Base-by-base conservation (phyloP, 2,329 filamentous ascomycete genomes). In the Lachnellula cervina region DNA sequence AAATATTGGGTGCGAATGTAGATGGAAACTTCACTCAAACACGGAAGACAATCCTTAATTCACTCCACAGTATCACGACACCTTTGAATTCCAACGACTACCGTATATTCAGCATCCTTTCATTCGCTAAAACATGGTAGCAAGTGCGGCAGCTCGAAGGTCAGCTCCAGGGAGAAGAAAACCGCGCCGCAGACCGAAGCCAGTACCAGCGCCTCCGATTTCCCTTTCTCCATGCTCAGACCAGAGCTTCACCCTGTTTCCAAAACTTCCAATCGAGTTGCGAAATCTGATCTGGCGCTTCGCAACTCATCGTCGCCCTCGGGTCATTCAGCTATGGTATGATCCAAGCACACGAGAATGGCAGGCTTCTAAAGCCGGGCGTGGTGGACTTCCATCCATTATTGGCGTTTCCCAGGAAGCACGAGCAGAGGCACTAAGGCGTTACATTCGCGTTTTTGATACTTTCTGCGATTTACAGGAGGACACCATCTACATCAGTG, bases 401-500 rank as follows among this genome's bases (percentile, higher is more conserved):
- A 40, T 57, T 2, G 37, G 45, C 11, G 56, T 62, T 23, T 59
- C 46, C 34, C 50, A 42, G 25, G 61, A 62, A 43, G 58, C 62
- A 7, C 58, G 60, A 9, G 25, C 35, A 28, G 57, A 58, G 50
- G 52, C 55, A 23, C 42, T 61, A 38, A 57, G 54, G 28, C 25
- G 43, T 37, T 62, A 60, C 37, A 54, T 35, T 19, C 40, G 14
- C 35, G 9, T 44, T 7, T 59, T 64, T 19, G 58, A 51, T 25
- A 57, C 60, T 3, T 58, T 47, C 43, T 37, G 62, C 16, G 57
- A 62, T 40, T 40, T 61, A 6, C 40, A 54, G 17, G 37, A 50
- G 19, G 62, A 62, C 28, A 61, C 52, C 9, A 54, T 64, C 37
- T 61, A 58, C 42, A 54, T 62, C 53, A 59, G 59, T 28, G 62